These are phyloP conservation scores for Boletus speciosus DNA, from an alignment of 768 basidiomycete genomes.

Conservation along the genomic window DNA sequence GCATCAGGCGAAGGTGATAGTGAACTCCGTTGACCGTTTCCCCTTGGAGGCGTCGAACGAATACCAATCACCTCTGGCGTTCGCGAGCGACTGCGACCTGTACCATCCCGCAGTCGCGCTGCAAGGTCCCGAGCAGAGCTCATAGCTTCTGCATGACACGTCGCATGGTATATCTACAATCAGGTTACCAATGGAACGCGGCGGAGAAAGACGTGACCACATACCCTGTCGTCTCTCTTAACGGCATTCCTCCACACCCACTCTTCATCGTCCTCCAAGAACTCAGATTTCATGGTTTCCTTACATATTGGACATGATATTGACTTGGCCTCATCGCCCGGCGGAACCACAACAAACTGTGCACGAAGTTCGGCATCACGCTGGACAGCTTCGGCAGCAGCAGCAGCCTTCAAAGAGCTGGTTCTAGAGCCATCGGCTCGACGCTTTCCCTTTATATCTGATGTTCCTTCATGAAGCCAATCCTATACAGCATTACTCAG, in stretches of 20 bases:
- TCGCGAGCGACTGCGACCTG: slow-evolving; percentile 63
- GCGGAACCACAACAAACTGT: slow-evolving; percentile 84
- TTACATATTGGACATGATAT: slow-evolving; percentile 96
- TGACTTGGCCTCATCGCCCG: slow-evolving; percentile 79
- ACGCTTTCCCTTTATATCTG: slow-evolving; percentile 66
- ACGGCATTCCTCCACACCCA: slow-evolving; percentile 97
- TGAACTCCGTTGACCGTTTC: slow-evolving; percentile 33
- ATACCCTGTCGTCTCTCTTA: slow-evolving; percentile 76
- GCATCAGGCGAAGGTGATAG: slow-evolving; percentile 51
- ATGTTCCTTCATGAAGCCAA: slow-evolving; percentile 73
- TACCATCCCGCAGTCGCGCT: slow-evolving; percentile 62
- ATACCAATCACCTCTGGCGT: slow-evolving; percentile 59
- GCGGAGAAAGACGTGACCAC: slow-evolving; percentile 23
- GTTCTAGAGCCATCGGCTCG: slow-evolving; percentile 51
- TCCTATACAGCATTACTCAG: slow-evolving; percentile 50
- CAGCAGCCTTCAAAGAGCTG: slow-evolving; percentile 53
- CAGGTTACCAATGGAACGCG: slow-evolving; percentile 2
- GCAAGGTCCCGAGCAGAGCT: slow-evolving; percentile 63
- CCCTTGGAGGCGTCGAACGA: slow-evolving; percentile 39
- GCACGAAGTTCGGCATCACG: slow-evolving; percentile 72
- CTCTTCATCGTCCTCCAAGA: slow-evolving; percentile 92
- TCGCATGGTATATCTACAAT: slow-evolving; percentile 85
- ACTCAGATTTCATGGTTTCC: slow-evolving; percentile 87
- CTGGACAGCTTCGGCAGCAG: slow-evolving; percentile 63
- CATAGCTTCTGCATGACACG: slow-evolving; percentile 83